Evolutionary conservation across 2,329 filamentous ascomycete species (phyloP).

Genomic region (Xylariaceae sp.): DNA sequence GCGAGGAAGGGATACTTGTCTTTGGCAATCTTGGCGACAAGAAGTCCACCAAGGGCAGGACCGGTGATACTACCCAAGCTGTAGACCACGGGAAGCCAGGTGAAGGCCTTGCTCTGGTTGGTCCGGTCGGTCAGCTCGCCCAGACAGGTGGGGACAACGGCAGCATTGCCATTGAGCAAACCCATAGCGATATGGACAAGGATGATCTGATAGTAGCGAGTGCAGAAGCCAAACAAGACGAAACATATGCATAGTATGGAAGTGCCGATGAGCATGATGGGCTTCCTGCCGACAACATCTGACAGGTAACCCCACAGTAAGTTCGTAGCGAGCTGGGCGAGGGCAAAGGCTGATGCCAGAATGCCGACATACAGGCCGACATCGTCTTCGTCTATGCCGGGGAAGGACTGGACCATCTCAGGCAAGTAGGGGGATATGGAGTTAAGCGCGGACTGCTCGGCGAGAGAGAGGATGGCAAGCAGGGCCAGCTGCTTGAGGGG

Average conservation of each 20-base stretch:
- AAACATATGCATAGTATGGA: constrained; percentile 80
- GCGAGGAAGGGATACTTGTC: constrained; percentile 75
- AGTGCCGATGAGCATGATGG: constrained; percentile 77
- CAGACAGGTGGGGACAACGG: constrained; percentile 86
- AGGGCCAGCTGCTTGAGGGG: constrained; percentile 79
- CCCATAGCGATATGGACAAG: constrained; percentile 88
- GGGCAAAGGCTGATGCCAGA: constrained; percentile 84
- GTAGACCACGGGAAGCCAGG: constrained; percentile 94
- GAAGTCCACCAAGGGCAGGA: constrained; percentile 80
- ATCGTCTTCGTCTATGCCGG: constrained; percentile 66
- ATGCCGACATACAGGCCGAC: constrained; percentile 86
- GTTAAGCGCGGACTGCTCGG: constrained; percentile 94
- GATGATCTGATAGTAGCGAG: constrained; percentile 76
- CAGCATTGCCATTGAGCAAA: constrained; percentile 89
- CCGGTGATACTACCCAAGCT: constrained; percentile 91
- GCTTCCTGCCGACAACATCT: constrained; percentile 75
- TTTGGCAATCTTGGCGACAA: constrained; percentile 61
- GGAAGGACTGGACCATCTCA: constrained; percentile 83
- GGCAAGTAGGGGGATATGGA: constrained; percentile 94
- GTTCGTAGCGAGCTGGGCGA: constrained; percentile 89
- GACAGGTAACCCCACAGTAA: constrained; percentile 87
- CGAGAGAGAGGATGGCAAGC: constrained; percentile 81
- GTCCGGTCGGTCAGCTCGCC: constrained; percentile 93
- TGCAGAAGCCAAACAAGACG: constrained; percentile 81
- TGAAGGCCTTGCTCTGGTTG: constrained; percentile 91